Evolutionary conservation across 768 basidiomycete genomes (phyloP).

Genomic region (Dacryopinax spathularia): DNA sequence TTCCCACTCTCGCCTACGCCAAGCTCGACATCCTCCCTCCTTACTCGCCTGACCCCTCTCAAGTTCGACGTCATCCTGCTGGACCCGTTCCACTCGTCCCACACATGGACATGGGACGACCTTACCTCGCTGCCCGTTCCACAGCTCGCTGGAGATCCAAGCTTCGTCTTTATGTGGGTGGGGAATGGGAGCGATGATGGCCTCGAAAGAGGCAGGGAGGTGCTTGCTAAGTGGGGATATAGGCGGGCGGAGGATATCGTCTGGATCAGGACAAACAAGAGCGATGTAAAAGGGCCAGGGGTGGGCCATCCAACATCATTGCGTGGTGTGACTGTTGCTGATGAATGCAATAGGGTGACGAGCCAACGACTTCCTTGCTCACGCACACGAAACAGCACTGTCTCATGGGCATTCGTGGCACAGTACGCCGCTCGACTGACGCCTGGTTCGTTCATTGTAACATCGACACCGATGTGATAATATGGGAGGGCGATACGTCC

Average conservation of each 20-base stretch:
- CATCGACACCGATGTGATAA: slow-evolving; percentile 91
- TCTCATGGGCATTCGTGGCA: slow-evolving; percentile 92
- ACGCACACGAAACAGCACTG: slow-evolving; percentile 92
- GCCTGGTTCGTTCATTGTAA: slow-evolving; percentile 98
- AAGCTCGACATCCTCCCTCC: slow-evolving; percentile 40
- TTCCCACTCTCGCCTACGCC: slow-evolving; percentile 20
- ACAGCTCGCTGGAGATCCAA: slow-evolving; percentile 72
- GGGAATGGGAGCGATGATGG: slow-evolving; percentile 83
- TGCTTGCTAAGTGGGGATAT: slow-evolving; percentile 89
- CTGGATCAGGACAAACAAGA: slow-evolving; percentile 87
- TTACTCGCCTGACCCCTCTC: slow-evolving; percentile 26
- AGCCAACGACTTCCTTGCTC: slow-evolving; percentile 70
- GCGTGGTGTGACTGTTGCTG: not conserved
- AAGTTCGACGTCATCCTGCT: slow-evolving; percentile 89
- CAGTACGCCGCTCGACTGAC: slow-evolving; percentile 86
- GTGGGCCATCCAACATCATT: slow-evolving; percentile 29
- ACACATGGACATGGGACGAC: slow-evolving; percentile 60
- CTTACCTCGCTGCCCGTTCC: slow-evolving; percentile 72
- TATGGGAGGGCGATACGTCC: slow-evolving; percentile 83
- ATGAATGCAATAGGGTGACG: slow-evolving; percentile 24
- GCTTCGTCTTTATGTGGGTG: slow-evolving; percentile 92
- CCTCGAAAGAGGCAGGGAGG: slow-evolving; percentile 78
- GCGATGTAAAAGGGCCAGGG: slow-evolving; percentile 56
- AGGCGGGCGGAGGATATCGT: slow-evolving; percentile 94
- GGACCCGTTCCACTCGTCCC: slow-evolving; percentile 71